phyloP scores from a whole-genome alignment of 2,329 filamentous ascomycete species.

The Mariannaea sp. region DNA sequence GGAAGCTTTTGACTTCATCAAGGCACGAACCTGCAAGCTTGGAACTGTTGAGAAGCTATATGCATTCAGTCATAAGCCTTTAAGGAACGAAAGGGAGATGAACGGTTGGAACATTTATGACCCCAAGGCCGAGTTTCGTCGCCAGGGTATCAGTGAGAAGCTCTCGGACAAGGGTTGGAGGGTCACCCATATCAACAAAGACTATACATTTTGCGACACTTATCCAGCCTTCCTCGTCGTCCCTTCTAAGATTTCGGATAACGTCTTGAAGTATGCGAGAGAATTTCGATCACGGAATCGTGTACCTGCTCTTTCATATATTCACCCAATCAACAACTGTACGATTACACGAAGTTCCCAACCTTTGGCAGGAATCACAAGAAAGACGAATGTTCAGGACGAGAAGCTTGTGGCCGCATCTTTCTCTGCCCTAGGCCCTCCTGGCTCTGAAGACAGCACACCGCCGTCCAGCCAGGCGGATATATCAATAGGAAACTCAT shows the following conservation, averaged over 20 bases:
- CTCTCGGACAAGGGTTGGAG: constrained; percentile 82
- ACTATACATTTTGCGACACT: constrained; percentile 90
- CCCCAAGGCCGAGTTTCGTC: constrained; percentile 79
- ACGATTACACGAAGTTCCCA: constrained; percentile 95
- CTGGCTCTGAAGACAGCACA: constrained; percentile 42
- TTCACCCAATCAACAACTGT: constrained; percentile 97
- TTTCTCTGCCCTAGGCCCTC: constrained; percentile 60
- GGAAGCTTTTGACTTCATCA: constrained; percentile 87
- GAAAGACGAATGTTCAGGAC: constrained; percentile 92
- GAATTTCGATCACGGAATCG: constrained; percentile 86
- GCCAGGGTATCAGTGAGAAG: constrained; percentile 86
- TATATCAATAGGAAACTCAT: constrained; percentile 41
- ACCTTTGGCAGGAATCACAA: constrained; percentile 81
- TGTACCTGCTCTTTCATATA: constrained; percentile 88
- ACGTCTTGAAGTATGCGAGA: constrained; percentile 90
- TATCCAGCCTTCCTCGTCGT: constrained; percentile 88
- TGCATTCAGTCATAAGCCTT: constrained; percentile 83
- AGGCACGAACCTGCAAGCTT: constrained; percentile 77
- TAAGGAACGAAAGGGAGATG: constrained; percentile 71
- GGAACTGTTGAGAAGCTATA: constrained; percentile 87
- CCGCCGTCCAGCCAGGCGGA: constrained; percentile 56
- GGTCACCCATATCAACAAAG: constrained; percentile 84
- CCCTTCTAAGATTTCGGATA: constrained; percentile 91
- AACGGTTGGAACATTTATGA: constrained; percentile 88
- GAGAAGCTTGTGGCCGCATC: constrained; percentile 92